Evolutionary conservation across 2,329 filamentous ascomycete genomes (phyloP), one percentile per base, ranked within the genome.

Genomic region (Leptographium galeiforme): DNA sequence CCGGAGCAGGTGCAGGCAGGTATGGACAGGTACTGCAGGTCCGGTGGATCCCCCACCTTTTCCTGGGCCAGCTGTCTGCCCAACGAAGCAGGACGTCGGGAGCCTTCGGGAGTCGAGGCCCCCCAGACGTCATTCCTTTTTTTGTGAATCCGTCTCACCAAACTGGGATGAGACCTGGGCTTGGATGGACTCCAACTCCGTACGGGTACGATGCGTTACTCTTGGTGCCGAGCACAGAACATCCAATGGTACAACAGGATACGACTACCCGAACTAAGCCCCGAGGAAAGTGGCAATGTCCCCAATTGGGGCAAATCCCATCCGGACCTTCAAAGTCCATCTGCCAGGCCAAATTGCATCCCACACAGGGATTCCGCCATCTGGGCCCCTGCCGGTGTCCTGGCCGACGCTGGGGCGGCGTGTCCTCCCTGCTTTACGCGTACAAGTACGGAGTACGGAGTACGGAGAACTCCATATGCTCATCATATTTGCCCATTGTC

Each of bases 241-340:
- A 6, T 8, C 34, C 34, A 36, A 36, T 14, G 10, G 30, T 30
- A 45, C 11, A 45, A 25, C 18, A 8, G 12, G 41, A 16, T 18
- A n/a, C 11, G 14, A n/a, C n/a, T 14, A 44, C 18, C 6, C 18
- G 16, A 44, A n/a, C 16, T 18, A 11, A 19, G n/a, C n/a, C n/a
- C 14, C n/a, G 6, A 45, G 43, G 43, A 45, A 19, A 43, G 19
- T 10, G 25, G 14, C 7, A 38, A 53, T 36, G 52, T 50, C 50
- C 53, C 53, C 51, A 53, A 55, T 52, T 36, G 13, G 57, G 57
- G 36, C 36, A 58, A 58, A 55, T 58, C 43, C 57, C 53, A 54
- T 58, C 36, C 48, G 48, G 53, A 51, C 49, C 44, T 38, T 38
- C 47, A 53, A 53, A 49, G 18, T 11, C 47, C 47, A 49, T 38